Base-by-base conservation (phyloP, 441 rosid genomes). In the Syzygium syzygioides region DNA sequence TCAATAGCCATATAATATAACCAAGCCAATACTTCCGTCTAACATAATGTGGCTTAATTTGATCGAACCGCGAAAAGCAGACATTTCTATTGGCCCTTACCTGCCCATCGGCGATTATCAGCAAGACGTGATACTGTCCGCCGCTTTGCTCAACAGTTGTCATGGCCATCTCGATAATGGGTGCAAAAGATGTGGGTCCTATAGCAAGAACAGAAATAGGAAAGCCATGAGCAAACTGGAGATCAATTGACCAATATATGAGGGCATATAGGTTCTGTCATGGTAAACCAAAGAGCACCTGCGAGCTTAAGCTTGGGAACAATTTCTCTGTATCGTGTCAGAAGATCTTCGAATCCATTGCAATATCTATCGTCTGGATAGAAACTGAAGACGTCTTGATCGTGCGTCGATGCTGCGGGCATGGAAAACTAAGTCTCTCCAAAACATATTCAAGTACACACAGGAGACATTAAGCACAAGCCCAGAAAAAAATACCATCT, bases 401-500 rank as follows among this genome's bases (percentile, higher is more conserved):
- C 79, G 26, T 79, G 57, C 5, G 55, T 66, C 25, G 68, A 87
- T 91, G 93, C 91, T 89, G 88, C 45, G 7, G n/a, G 80, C 32
- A 15, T 32, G 19, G 13, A 53, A 30, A 50, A 41, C n/a, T 55
- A 37, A 83, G 80, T 34, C 68, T 20, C 37, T n/a, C 19, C 0
- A 0, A 53, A 84, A 62, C 55, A 64, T 20, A 76, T 76, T 76
- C 52, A 89, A 89, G 87, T 87, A 56, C 66, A 87, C 55, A 57
- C 26, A 64, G 45, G 62, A 68, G 14, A 76, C 23, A 41, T 52
- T 41, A 76, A 76, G n/a, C 83, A 76, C n/a, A 76, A 76, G 83
- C 83, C 83, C 18, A 0, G 18, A 23, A 41, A 87, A 91, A 79
- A 19, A 91, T 86, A 97, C 99, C 96, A 85, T 97, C 99, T 10